These are phyloP conservation scores for Ramalina intermedia DNA, from an alignment of 495 filamentous ascomycete species.

Conservation along the genomic window DNA sequence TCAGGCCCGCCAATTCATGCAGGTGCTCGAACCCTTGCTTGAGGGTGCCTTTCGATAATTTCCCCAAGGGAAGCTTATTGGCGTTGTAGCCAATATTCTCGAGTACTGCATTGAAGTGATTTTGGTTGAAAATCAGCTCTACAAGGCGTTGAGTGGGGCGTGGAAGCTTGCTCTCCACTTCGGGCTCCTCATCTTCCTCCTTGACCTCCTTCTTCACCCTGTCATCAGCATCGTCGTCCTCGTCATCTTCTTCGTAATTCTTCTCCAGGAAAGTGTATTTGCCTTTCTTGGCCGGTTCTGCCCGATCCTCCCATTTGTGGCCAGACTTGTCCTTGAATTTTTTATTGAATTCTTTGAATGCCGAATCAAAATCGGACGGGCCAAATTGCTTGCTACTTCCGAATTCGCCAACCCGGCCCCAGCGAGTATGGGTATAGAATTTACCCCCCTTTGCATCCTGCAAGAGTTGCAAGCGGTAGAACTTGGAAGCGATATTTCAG, in stretches of 20 bases:
- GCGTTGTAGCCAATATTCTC: constrained; percentile 58
- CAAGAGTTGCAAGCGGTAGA: constrained; percentile 15
- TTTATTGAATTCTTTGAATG: constrained; percentile 43
- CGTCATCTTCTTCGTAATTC: constrained; percentile 52
- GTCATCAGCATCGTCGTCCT: constrained; percentile 34
- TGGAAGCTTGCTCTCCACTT: constrained; percentile 34
- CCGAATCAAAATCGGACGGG: constrained; percentile 25
- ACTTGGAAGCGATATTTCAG: not conserved
- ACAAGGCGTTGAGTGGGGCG: constrained; percentile 50
- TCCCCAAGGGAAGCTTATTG: constrained; percentile 66
- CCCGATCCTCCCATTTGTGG: constrained; percentile 47
- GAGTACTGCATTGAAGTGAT: constrained; percentile 52
- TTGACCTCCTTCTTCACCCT: constrained; percentile 4
- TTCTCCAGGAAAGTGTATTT: constrained; percentile 66
- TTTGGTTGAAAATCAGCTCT: constrained; percentile 67
- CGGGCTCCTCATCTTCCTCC: constrained; percentile 1
- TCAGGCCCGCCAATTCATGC: constrained; percentile 54
- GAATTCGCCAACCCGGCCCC: constrained; percentile 64
- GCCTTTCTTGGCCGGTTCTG: constrained; percentile 35
- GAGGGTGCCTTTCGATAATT: constrained; percentile 65
- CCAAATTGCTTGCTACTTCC: constrained; percentile 43
- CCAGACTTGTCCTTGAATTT: constrained; percentile 75
- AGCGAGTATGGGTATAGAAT: constrained; percentile 52
- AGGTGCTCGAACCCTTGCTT: constrained; percentile 53
- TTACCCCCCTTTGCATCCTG: constrained; percentile 2